Evolutionary conservation across 371 early-diverging fungal genomes (phyloP).

Genomic region (Mucor racemosus): DNA sequence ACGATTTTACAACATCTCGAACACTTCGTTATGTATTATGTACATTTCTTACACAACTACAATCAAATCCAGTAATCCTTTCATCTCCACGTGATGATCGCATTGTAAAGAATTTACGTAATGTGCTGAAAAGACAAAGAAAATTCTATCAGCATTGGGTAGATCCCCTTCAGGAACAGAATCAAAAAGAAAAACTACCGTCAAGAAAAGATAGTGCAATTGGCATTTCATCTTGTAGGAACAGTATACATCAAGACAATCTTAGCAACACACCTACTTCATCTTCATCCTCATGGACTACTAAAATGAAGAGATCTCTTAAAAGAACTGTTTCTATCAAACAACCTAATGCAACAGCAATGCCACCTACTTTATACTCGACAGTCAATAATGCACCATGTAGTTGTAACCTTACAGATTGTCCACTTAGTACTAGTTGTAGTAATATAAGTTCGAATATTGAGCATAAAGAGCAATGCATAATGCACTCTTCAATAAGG

Average conservation of each 20-base stretch:
- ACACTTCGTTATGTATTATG: slow-evolving; percentile 52
- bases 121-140: slow-evolving; percentile 48
- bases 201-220: slow-evolving; percentile 44
- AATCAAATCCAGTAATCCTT: slow-evolving; percentile 42
- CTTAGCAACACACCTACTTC: slow-evolving; percentile 25
- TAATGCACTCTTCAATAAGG: background rate
- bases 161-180: background rate
- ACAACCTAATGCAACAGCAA: background rate
- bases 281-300: slow-evolving; percentile 36
- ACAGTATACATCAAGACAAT: slow-evolving; percentile 7
- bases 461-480: slow-evolving; percentile 1
- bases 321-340: slow-evolving; percentile 25
- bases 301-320: slow-evolving; percentile 38
- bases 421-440: background rate
- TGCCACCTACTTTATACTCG: background rate
- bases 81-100: slow-evolving; percentile 50
- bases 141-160: slow-evolving; percentile 20
- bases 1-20: slow-evolving; percentile 49
- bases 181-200: background rate
- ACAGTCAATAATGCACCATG: slow-evolving; percentile 6
- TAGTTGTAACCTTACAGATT: background rate
- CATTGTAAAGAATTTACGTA: slow-evolving; percentile 46
- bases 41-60: slow-evolving; percentile 51
- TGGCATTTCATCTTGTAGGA: slow-evolving; percentile 18
- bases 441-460: background rate